phyloP scores from a whole-genome alignment of 805 yeast genomes.

The Candida xiaguanensis region DNA sequence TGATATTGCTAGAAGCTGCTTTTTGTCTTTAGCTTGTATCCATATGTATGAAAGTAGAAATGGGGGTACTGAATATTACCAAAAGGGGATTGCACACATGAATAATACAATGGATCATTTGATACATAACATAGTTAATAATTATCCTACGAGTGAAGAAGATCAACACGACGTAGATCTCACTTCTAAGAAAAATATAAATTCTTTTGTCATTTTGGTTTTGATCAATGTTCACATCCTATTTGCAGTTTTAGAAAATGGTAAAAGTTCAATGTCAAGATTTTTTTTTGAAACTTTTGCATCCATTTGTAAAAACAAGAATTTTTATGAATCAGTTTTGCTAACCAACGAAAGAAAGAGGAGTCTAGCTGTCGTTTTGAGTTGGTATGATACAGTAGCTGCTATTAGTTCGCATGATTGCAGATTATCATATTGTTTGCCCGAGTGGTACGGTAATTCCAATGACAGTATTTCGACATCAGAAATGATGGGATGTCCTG shows the following conservation, averaged over 20 bases:
- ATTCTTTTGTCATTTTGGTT: constrained; percentile 43
- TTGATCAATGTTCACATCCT: constrained; percentile 52
- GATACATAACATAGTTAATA: constrained; percentile 35
- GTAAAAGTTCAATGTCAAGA: constrained; percentile 49
- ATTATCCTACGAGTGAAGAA: constrained; percentile 1
- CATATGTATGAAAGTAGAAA: constrained; percentile 51
- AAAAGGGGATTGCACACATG: constrained; percentile 50
- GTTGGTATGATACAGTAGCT: constrained; percentile 59
- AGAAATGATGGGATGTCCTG: constrained; percentile 59
- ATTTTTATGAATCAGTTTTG: constrained; percentile 35
- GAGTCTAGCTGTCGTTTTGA: constrained; percentile 46
- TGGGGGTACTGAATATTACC: constrained; percentile 50
- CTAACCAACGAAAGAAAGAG: constrained; percentile 47
- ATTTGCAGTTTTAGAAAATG: constrained; percentile 52
- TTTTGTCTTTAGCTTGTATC: constrained; percentile 52
- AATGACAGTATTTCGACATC: constrained; percentile 44
- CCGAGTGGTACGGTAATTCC: constrained; percentile 49
- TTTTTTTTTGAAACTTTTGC: constrained; percentile 48
- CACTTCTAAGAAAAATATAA: constrained; percentile 15
- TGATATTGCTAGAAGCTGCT: constrained; percentile 56
- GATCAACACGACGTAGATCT: constrained; percentile 6
- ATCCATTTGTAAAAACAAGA: constrained; percentile 42
- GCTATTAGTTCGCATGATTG: constrained; percentile 57
- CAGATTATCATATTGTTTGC: constrained; percentile 49
- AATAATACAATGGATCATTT: constrained; percentile 55